phyloP scores from a whole-genome alignment of 1,139 yeast genomes.

The Pichia sp. region DNA sequence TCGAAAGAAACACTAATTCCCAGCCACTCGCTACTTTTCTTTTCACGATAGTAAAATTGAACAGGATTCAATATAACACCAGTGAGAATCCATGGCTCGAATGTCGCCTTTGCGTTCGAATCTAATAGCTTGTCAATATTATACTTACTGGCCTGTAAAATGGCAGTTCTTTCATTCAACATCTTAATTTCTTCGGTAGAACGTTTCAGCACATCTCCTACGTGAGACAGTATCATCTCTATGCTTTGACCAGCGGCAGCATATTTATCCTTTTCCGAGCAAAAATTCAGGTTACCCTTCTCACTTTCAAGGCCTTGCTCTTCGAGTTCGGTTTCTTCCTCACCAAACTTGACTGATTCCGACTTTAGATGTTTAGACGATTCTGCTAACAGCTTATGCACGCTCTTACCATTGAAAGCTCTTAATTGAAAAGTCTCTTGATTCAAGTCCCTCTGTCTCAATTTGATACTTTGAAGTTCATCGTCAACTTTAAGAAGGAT shows the following conservation, averaged over 20 bases:
- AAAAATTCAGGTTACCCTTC: neutral
- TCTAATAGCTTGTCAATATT: constrained; percentile 28
- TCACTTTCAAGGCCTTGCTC: neutral
- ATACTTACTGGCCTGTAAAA: constrained; percentile 15
- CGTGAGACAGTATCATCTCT: constrained; percentile 10
- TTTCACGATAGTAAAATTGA: constrained; percentile 29
- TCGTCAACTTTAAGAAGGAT: constrained; percentile 23
- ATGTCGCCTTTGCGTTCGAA: constrained; percentile 14
- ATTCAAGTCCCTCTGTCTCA: constrained; percentile 6
- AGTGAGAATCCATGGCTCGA: constrained; percentile 34
- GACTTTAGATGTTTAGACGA: constrained; percentile 2
- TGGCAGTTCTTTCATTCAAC: neutral
- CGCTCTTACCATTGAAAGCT: constrained; percentile 34
- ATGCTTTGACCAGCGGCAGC: constrained; percentile 16
- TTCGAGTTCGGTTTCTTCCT: neutral
- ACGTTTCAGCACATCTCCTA: constrained; percentile 20
- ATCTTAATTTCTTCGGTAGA: constrained; percentile 12
- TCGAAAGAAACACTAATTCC: constrained; percentile 27
- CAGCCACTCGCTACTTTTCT: constrained; percentile 21
- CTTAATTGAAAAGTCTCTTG: constrained; percentile 28
- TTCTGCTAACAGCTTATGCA: constrained; percentile 7
- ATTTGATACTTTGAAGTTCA: constrained; percentile 18
- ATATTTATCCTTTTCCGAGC: constrained; percentile 15
- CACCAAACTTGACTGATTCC: constrained; percentile 14
- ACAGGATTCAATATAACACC: constrained; percentile 31